Evolutionary conservation across 768 basidiomycete genomes (phyloP).

Genomic region (Xerocomus brunneocitrinus): DNA sequence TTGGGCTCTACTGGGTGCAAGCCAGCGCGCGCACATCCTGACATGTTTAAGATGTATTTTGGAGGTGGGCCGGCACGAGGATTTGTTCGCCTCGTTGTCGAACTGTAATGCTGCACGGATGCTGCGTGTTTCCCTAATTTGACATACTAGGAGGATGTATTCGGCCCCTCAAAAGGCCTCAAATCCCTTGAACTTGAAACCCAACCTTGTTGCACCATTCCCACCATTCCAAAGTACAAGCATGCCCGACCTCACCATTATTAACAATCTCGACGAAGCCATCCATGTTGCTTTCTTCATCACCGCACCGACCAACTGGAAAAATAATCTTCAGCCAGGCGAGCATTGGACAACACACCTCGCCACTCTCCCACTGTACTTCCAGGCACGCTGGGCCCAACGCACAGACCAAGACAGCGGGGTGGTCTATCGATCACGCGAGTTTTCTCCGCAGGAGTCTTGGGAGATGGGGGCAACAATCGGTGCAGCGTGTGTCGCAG

Average conservation of each 20-base stretch:
- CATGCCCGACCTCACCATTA: constrained; percentile 19
- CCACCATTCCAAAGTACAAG: not conserved
- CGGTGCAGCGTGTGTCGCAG: constrained; percentile 12
- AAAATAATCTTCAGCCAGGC: constrained; percentile 14
- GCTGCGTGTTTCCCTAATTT: not conserved
- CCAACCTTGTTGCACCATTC: not conserved
- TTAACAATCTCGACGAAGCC: constrained; percentile 16
- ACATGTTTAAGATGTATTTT: too few species aligned
- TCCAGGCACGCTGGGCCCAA: constrained; percentile 15
- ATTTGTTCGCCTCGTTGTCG: too few species aligned
- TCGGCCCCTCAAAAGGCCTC: too few species aligned
- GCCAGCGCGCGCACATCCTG: too few species aligned
- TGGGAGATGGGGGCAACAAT: constrained; percentile 18
- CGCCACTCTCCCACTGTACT: constrained; percentile 6
- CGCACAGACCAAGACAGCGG: constrained; percentile 10
- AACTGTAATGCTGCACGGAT: too few species aligned
- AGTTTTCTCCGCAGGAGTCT: constrained; percentile 16
- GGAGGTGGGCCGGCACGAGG: too few species aligned
- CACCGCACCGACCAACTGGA: constrained; percentile 10
- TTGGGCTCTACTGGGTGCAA: too few species aligned
- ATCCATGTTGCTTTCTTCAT: constrained; percentile 22
- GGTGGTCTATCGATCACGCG: not conserved
- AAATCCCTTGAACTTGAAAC: too few species aligned
- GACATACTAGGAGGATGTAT: too few species aligned
- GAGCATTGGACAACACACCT: constrained; percentile 17